Base-by-base conservation (phyloP, 1,284 basidiomycete genomes). In the Moniliella sp. region DNA sequence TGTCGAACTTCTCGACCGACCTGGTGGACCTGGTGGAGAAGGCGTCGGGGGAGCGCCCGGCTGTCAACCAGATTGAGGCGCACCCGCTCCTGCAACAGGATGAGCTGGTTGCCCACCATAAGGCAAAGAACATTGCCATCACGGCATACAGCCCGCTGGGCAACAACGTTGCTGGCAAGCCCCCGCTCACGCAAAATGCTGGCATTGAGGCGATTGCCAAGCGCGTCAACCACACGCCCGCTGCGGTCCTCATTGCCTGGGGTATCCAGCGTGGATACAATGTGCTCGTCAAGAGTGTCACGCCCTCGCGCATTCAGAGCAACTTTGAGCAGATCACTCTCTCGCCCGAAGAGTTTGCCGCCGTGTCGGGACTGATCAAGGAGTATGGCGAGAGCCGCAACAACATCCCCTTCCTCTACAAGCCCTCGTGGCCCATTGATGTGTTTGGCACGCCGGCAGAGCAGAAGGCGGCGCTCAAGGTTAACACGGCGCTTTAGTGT, bases 1-100 rank as follows among this genome's bases (percentile, higher is more conserved):
- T 50, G 28, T 79, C 76, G 42, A 84, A 84, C 69, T 83, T 81
- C 60, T 72, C 69, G 18, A 64, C 74, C 31, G 65, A 67, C 27
- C 66, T 75, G 30, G 62, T 83, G 36, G 62, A 78, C 54, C 74
- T 66, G 18, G 69, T 84, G 54, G 75, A 74, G 48, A 64, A 69
- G 9, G 76, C 71, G 2, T 80, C 79, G 3, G 76, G 76, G 13
- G 74, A 77, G 33, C 69, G 72, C 33, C 81, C 81, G 13, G 75
- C 68, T 25, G 73, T 66, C 30, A 82, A 83, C 66, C 81, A 86
- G 65, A 66, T 84, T 43, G 79, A 84, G 62, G 71, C 71, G 18
- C 82, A 86, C 65, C 80, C 81, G 4, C 40, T 56, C 3, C 47
- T 57, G 9, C 53, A 48, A 8, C 55, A 57, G 38, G 46, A 56